A percentile compares a stretch with the other conserved stretches of the same genome.
Evolutionary conservation across 1,284 basidiomycete genomes (phyloP).

Genomic region (Anthracocystis walkeri): DNA sequence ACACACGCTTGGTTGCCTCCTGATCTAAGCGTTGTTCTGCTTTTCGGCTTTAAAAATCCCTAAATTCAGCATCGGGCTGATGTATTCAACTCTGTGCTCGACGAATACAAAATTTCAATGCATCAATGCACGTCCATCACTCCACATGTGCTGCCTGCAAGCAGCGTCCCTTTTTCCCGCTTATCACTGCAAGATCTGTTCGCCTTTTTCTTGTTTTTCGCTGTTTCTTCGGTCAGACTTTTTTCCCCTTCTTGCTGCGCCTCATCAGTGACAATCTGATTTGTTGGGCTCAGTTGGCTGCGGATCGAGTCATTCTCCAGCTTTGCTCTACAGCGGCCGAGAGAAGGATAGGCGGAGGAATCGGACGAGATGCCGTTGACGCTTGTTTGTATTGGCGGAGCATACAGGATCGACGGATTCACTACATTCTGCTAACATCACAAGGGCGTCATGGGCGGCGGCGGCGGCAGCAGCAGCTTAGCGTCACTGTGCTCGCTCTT

Average conservation of each 20-base stretch:
- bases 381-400: not conserved
- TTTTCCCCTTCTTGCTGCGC: conserved; percentile 2
- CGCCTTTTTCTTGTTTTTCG: conserved; percentile 9
- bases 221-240: conserved; percentile 35
- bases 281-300: conserved; percentile 23
- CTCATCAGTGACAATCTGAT: conserved; percentile 21
- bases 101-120: conserved; percentile 9
- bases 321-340: conserved; percentile 23
- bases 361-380: conserved; percentile 15
- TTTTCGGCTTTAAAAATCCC: not conserved
- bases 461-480: conserved; percentile 3
- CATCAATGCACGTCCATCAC: not conserved
- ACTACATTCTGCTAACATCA: not conserved
- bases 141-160: not conserved
- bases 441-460: not conserved
- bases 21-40: conserved; percentile 18
- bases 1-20: not conserved
- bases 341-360: conserved; percentile 1
- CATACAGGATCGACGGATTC: conserved; percentile 5
- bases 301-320: conserved; percentile 22
- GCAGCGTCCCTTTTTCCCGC: conserved; percentile 1
- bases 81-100: conserved; percentile 3
- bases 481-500: conserved; percentile 23
- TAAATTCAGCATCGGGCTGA: conserved; percentile 9
- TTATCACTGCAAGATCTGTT: conserved; percentile 34